These are phyloP conservation scores for Aspergillus conjunctus DNA, from an alignment of 495 filamentous ascomycete species.

Conservation along the genomic window DNA sequence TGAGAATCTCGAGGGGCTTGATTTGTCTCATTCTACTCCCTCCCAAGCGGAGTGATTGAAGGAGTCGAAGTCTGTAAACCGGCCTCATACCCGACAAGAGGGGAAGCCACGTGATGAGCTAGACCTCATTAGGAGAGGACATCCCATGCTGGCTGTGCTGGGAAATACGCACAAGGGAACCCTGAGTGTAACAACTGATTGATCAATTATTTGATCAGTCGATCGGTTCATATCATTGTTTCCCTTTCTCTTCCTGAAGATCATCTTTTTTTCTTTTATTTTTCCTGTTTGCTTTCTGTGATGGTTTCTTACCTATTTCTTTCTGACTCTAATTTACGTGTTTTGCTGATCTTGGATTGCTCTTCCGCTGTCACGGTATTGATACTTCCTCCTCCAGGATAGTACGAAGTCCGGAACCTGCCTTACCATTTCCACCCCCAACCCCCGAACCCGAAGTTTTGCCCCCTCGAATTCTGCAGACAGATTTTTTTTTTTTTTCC, in stretches of 20 bases:
- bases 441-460: background rate
- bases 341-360: background rate
- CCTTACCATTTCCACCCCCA: background rate
- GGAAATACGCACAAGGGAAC: conserved; percentile 29
- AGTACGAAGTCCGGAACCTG: background rate
- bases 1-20: background rate
- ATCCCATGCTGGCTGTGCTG: conserved; percentile 28
- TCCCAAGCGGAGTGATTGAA: background rate
- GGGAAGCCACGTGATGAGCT: conserved; percentile 32
- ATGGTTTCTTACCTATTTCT: background rate
- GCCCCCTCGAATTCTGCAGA: background rate
- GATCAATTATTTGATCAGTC: conserved; percentile 18
- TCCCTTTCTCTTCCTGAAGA: background rate
- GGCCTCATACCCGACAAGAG: conserved; percentile 16
- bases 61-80: conserved; percentile 7
- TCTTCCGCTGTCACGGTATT: background rate
- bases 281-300: conserved; percentile 4
- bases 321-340: background rate
- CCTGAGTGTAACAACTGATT: conserved; percentile 24
- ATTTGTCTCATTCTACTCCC: background rate
- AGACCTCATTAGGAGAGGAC: conserved; percentile 20
- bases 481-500: background rate
- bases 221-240: conserved; percentile 3
- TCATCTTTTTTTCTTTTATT: background rate
- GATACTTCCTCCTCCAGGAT: background rate